Evolutionary conservation across 345 rosid species (phyloP).

Genomic region (Mangifera indica): DNA sequence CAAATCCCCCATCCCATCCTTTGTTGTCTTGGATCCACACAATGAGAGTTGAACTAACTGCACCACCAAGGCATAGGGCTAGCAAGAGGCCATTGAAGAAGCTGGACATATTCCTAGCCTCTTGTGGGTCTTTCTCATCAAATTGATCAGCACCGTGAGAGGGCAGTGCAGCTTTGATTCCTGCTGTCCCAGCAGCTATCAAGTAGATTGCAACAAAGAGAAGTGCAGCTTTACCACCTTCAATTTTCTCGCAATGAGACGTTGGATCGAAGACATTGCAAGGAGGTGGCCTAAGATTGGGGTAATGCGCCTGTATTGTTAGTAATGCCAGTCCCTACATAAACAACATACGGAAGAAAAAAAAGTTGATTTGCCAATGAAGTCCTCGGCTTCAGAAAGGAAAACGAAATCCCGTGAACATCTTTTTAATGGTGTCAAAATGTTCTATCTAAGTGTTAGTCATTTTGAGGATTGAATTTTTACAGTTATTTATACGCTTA

Average conservation of each 20-base stretch:
- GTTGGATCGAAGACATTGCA: constrained; percentile 41
- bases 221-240: constrained; percentile 35
- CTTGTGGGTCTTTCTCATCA: constrained; percentile 47
- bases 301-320: constrained; percentile 51
- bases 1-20: constrained; percentile 65
- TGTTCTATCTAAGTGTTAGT: too few relatives aligned
- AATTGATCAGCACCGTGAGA: constrained; percentile 66
- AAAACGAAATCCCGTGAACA: too few relatives aligned
- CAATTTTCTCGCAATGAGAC: constrained; percentile 38
- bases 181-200: constrained; percentile 46
- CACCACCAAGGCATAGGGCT: constrained; percentile 38
- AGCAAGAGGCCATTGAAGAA: constrained; percentile 52
- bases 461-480: not conserved
- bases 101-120: constrained; percentile 51
- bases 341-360: not conserved
- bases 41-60: constrained; percentile 41
- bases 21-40: constrained; percentile 56
- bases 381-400: too few relatives aligned
- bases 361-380: not conserved
- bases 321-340: constrained; percentile 46
- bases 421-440: too few relatives aligned
- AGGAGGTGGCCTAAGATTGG: constrained; percentile 41
- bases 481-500: constrained; percentile 14
- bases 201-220: constrained; percentile 48
- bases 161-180: constrained; percentile 52